Base-by-base conservation (phyloP, 2,329 filamentous ascomycete genomes). In the Pyricularia pennisetigena region DNA sequence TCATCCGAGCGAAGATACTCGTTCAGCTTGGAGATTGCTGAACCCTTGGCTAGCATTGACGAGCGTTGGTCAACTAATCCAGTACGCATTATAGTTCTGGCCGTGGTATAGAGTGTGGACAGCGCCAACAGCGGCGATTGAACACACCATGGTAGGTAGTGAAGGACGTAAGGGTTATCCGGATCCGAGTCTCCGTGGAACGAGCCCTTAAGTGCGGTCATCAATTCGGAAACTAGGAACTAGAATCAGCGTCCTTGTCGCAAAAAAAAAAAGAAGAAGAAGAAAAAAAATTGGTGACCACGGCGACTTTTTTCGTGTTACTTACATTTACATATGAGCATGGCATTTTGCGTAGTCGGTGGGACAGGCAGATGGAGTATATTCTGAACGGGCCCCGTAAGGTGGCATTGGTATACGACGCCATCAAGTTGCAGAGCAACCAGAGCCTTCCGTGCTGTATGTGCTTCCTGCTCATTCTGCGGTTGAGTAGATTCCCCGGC, bases 191-290 rank as follows among this genome's bases (percentile, higher is more conserved):
- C 78, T 1, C 82, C 82, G 64, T 82, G 80, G 7, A 83, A 76
- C 1, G 79, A 82, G 3, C 79, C 79, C 67, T 83, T 82, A 74
- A 82, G 83, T 20, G 80, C 80, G 32, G 77, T 79, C 8, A 83
- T 73, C 2, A 83, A 73, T 68, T 81, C 79, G 4, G 82, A 72
- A 64, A 82, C 82, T 83, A 8, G 7, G 3, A 1, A 28, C 24
- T 5, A 67, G 14, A 30, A 61, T 67, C 24, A 67, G 66, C 57
- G 9, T 59, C 41, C 12, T 28, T 62, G 6, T 62, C 20, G 10
- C 20, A 3, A 30, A 9, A 59, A 24, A 24, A 49, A n/a, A n/a
- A n/a, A n/a, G n/a, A n/a, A n/a, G n/a, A n/a, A n/a, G n/a, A n/a
- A n/a, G n/a, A n/a, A n/a, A 3, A 30, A 9, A 59, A 24, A 24